Percentiles rank a stretch among this genome's conserved stretches.
Conservation (phyloP, 768 basidiomycete species). For the Auricularia auricula-judae region DNA sequence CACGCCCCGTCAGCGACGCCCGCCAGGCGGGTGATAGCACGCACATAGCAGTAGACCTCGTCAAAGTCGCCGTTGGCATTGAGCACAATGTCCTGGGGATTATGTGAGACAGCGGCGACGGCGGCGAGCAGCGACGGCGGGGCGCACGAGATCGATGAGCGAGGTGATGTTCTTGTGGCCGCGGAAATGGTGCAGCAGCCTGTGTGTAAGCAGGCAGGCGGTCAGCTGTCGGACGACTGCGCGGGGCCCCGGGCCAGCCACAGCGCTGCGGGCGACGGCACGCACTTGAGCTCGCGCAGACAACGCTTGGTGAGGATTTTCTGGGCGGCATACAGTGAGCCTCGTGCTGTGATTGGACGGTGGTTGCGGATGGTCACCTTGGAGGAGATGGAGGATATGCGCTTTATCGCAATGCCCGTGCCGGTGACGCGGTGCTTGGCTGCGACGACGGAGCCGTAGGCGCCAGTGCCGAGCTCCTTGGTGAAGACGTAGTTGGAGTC, state of each 20-base stretch:
- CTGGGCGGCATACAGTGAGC: constrained; percentile 9
- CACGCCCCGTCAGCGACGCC: not conserved
- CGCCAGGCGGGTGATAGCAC: constrained; percentile 17
- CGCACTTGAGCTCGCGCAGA: constrained; percentile 83
- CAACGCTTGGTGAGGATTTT: constrained; percentile 92
- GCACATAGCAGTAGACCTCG: constrained; percentile 87
- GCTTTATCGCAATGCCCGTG: constrained; percentile 91
- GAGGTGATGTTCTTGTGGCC: constrained; percentile 88
- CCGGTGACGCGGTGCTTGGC: constrained; percentile 76
- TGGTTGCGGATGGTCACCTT: constrained; percentile 39
- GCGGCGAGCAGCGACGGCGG: not conserved
- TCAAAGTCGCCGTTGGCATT: constrained; percentile 87
- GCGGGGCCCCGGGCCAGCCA: not conserved
- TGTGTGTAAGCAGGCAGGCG: constrained; percentile 18
- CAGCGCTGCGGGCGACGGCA: constrained; percentile 4
- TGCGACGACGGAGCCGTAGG: constrained; percentile 85
- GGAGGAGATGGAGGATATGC: constrained; percentile 89
- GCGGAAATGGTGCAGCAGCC: constrained; percentile 92
- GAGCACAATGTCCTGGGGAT: constrained; percentile 96
- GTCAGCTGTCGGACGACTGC: constrained; percentile 8
- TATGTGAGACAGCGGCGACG: constrained; percentile 40
- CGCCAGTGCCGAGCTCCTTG: constrained; percentile 95
- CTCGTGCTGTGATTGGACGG: not conserved
- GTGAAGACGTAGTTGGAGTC: constrained; percentile 87
- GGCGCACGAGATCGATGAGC: not conserved